phyloP scores from a whole-genome alignment of 1,284 basidiomycete genomes.

The Ganoderma sp. region DNA sequence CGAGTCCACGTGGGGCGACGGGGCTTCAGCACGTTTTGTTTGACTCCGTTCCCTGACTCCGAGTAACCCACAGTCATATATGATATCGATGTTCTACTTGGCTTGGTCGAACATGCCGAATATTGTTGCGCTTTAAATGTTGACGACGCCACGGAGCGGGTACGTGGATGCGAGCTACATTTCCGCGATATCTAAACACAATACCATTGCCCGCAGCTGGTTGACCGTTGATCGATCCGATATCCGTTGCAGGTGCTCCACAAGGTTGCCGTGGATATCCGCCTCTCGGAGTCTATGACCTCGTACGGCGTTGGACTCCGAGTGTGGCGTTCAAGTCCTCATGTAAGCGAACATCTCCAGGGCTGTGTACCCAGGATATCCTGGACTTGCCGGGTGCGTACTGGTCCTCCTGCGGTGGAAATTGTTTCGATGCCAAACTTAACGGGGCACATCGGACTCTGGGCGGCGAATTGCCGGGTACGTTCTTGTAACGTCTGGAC shows the following conservation, averaged over 20 bases:
- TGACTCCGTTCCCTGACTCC: not conserved
- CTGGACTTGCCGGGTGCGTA: constrained; percentile 8
- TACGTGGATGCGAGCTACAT: not conserved
- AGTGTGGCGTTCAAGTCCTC: constrained; percentile 10
- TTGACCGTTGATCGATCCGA: constrained; percentile 23
- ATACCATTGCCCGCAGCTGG: not conserved
- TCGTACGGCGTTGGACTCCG: constrained; percentile 16
- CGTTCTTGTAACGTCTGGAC: constrained; percentile 12
- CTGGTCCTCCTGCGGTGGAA: constrained; percentile 2
- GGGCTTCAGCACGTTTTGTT: not conserved
- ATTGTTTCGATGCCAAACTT: constrained; percentile 14
- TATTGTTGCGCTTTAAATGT: not conserved
- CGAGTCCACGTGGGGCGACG: not conserved
- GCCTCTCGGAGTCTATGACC: constrained; percentile 27
- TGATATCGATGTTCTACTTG: not conserved
- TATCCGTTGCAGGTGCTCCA: constrained; percentile 19
- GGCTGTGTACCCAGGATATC: constrained; percentile 14
- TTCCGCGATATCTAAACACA: not conserved
- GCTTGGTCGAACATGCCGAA: not conserved
- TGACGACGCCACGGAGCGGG: not conserved
- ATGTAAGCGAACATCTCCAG: constrained; percentile 22
- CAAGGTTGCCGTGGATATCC: constrained; percentile 4
- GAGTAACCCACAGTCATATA: not conserved
- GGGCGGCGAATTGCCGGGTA: constrained; percentile 24
- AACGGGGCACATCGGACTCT: constrained; percentile 6